Percentiles rank a stretch among this genome's conserved stretches.
Evolutionary conservation across 495 filamentous ascomycete species (phyloP).

Genomic region (Annulohypoxylon moriforme): DNA sequence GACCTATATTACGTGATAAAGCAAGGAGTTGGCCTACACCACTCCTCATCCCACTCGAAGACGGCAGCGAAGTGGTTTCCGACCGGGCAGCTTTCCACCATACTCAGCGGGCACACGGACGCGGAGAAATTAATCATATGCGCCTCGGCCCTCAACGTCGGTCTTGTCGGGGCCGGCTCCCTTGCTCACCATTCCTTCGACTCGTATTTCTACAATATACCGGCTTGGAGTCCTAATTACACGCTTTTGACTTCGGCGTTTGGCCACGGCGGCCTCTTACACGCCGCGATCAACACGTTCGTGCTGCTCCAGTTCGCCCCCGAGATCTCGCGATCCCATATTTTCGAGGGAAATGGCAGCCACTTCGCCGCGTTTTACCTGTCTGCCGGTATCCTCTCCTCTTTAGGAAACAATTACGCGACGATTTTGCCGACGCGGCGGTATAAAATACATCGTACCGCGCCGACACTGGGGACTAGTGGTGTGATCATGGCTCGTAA

Average conservation of each 20-base stretch:
- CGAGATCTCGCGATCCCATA: constrained; percentile 19
- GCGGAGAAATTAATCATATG: constrained; percentile 26
- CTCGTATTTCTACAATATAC: constrained; percentile 32
- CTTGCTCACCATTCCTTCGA: constrained; percentile 4
- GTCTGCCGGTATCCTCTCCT: constrained; percentile 43
- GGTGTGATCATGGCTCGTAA: constrained; percentile 42
- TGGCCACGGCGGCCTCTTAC: constrained; percentile 37
- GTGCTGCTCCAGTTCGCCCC: constrained; percentile 33
- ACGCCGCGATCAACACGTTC: constrained; percentile 38
- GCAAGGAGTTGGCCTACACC: neutral
- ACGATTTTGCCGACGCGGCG: constrained; percentile 26
- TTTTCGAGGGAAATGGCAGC: constrained; percentile 37
- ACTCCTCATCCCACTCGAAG: neutral
- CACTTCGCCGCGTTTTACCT: constrained; percentile 50
- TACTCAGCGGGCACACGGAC: constrained; percentile 11
- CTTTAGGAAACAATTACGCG: constrained; percentile 38
- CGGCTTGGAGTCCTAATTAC: constrained; percentile 33
- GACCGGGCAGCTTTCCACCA: neutral
- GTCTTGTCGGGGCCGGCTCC: constrained; percentile 12
- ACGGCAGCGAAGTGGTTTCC: neutral
- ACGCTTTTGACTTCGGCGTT: constrained; percentile 47
- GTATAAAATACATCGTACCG: constrained; percentile 15
- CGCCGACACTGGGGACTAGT: constrained; percentile 25
- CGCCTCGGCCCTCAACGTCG: constrained; percentile 29
- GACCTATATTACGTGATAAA: constrained; percentile 27